Base-by-base conservation (phyloP, 2,329 filamentous ascomycete species). In the Zasmidium citrigriseum region DNA sequence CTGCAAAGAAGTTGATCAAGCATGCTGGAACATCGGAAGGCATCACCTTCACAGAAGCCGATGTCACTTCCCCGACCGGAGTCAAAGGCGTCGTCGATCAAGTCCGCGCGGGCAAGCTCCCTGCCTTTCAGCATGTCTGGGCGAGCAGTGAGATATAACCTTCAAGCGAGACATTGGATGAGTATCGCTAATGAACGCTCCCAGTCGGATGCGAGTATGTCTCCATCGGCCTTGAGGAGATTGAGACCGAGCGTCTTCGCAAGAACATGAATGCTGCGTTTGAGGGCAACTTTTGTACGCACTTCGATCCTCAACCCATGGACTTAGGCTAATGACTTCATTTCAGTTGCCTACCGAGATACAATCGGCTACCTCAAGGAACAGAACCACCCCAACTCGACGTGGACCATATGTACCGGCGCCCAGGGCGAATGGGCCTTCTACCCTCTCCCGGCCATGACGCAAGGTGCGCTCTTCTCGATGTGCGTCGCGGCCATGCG, bases 51-150 rank as follows among this genome's bases (percentile, higher is more conserved):
- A 68, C 69, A 1, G 70, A 75, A 47, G 73, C 73, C 3, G 68
- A 76, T 54, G 64, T 75, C 9, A 58, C 61, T 10, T 71, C 69
- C 0, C 70, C 72, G 12, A 41, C 58, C 1, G 73, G 73, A 3
- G 62, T 77, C 2, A 57, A 66, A 50, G 58, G 58, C n/a, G 70
- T 76, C 4, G 72, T 77, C n/a, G 67, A 74, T n/a, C 61, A 68
- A 52, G 73, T 76, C 18, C 57, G 62, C 25, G 62, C 56, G 2
- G 75, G 75, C n/a, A 62, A 71, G 48, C 59, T 76, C 41, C 74
- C 74, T 1, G 57, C 68, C 10, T 77, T 77, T 52, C 75, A 77
- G 57, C 74, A 77, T 60, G 75, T 77, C 4, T 76, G 68, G 51
- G 57, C 69, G 34, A 61, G 64, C 22, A 70, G 73, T 76, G 5